Base-by-base conservation (phyloP, 345 rosid genomes). In the Syzygium aqueum region DNA sequence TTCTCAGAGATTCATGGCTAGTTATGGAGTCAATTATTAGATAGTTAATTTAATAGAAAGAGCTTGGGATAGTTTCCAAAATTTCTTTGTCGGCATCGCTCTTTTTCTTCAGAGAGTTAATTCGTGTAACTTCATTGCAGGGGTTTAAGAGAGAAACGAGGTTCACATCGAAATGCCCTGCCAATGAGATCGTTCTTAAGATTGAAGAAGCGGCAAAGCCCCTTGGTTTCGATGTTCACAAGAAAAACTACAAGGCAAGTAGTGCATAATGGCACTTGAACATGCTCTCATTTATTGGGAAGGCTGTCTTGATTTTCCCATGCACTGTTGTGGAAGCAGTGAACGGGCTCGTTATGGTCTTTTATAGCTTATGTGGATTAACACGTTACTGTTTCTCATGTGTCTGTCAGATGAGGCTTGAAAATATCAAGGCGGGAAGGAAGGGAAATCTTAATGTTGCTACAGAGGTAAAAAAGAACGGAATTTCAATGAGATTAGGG, bases 191-290 rank as follows among this genome's bases (percentile, higher is more conserved):
- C 87, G 91, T 97, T 77, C 89, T 90, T 77, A 97, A 94, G 95
- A 96, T 97, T 50, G 98, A 96, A 92, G 94, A 92, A 92, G 98
- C 97, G 73, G 98, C 95, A 30, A 95, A 94, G 91, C 99, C 99
- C 89, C 98, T 97, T 28, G 99, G 98, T 40, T 97, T 95, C 50
- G 97, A 94, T 89, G 95, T 97, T 16, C 97, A 93, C 82, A 97
- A 95, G 94, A 97, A 97, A 89, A 96, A 95, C 87, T 97, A 97
- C 89, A 97, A 95, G 98, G 98, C 95, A 37, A 90, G 89, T 33
- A 84, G 87, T 16, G 46, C 59, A 37, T 73, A 37, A 19, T 37
- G 80, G 25, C 53, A 50, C 54, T 52, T 54, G 15, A 22, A 22
- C 63, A 84, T 28, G 28, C 85, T 53, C 49, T 84, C 10, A n/a